phyloP scores from a whole-genome alignment of 2,329 filamentous ascomycete species.

The Aspergillus jensenii region DNA sequence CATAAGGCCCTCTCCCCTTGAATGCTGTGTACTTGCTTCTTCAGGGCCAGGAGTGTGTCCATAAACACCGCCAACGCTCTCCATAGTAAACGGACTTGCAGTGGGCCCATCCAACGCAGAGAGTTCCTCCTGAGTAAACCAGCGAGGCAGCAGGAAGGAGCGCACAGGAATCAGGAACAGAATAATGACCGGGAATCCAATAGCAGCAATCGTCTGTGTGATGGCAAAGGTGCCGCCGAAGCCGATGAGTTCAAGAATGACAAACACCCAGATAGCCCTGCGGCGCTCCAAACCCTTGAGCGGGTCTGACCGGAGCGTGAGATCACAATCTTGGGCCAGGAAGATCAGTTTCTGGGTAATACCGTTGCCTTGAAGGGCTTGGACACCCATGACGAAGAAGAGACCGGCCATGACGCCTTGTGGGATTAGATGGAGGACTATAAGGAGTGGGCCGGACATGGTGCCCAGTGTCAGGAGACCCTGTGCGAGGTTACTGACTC shows the following conservation, averaged over 20 bases:
- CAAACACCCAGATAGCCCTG: slow-evolving; percentile 68
- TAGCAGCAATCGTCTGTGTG: slow-evolving; percentile 78
- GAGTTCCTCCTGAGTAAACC: slow-evolving; percentile 63
- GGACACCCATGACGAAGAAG: slow-evolving; percentile 82
- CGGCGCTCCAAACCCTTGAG: slow-evolving; percentile 63
- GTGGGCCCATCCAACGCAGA: slow-evolving; percentile 68
- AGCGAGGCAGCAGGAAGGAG: slow-evolving; percentile 61
- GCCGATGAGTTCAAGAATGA: slow-evolving; percentile 65
- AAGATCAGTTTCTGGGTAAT: slow-evolving; percentile 75
- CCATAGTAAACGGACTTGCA: slow-evolving; percentile 73
- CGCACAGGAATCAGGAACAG: slow-evolving; percentile 67
- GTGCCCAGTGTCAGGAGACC: slow-evolving; percentile 76
- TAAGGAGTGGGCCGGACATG: slow-evolving; percentile 72
- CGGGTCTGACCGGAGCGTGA: slow-evolving; percentile 61
- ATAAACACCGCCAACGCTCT: slow-evolving; percentile 67
- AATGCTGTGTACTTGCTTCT: slow-evolving; percentile 5
- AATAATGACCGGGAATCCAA: slow-evolving; percentile 77
- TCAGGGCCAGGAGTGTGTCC: slow-evolving; percentile 37
- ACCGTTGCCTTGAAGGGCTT: slow-evolving; percentile 73
- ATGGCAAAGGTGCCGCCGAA: slow-evolving; percentile 80
- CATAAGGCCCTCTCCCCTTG: slow-evolving; percentile 19
- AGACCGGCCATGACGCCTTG: slow-evolving; percentile 77
- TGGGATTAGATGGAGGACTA: slow-evolving; percentile 74
- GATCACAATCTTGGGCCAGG: slow-evolving; percentile 61
- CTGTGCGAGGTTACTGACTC: slow-evolving; percentile 74